Evolutionary conservation across 1,284 basidiomycete genomes (phyloP).

Genomic region (Cystobasidium pallidum): DNA sequence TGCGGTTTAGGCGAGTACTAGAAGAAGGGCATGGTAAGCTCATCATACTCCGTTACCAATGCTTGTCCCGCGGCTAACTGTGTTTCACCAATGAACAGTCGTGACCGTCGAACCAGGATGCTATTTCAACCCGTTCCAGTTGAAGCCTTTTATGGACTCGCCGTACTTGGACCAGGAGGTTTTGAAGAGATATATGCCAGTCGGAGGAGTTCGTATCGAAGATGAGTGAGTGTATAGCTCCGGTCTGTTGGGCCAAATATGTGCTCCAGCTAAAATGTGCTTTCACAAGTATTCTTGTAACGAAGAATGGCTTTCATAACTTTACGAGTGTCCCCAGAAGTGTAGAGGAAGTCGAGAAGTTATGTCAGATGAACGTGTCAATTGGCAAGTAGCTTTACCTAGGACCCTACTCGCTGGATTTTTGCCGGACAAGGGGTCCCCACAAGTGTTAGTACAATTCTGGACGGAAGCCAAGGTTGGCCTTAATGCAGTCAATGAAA

Average conservation of each 20-base stretch:
- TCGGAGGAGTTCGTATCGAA: slow-evolving; percentile 88
- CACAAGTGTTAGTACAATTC: no score
- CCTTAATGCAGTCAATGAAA: no score
- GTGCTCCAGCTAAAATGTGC: no score
- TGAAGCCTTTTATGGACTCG: slow-evolving; percentile 60
- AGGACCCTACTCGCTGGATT: background rate
- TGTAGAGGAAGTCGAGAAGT: slow-evolving; percentile 36
- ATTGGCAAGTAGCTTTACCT: background rate
- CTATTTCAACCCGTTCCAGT: slow-evolving; percentile 52
- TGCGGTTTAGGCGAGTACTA: slow-evolving; percentile 73
- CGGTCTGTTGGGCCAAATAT: no score
- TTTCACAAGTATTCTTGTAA: slow-evolving; percentile 49
- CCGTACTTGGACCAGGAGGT: slow-evolving; percentile 71
- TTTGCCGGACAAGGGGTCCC: background rate
- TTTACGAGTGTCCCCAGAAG: slow-evolving; percentile 46
- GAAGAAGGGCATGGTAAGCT: slow-evolving; percentile 62
- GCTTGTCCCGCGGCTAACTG: no score
- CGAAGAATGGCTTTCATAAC: slow-evolving; percentile 50
- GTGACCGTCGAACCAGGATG: slow-evolving; percentile 79
- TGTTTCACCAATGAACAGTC: slow-evolving; percentile 39
- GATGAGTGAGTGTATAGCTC: slow-evolving; percentile 66
- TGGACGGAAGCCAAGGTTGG: no score
- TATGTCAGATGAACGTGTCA: slow-evolving; percentile 38
- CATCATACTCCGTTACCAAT: background rate
- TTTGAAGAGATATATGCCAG: slow-evolving; percentile 70